A percentile compares a stretch with the other conserved stretches of the same genome.
Evolutionary conservation across 2,329 filamentous ascomycete species (phyloP).

Genomic region (Mollisiaceae sp.): DNA sequence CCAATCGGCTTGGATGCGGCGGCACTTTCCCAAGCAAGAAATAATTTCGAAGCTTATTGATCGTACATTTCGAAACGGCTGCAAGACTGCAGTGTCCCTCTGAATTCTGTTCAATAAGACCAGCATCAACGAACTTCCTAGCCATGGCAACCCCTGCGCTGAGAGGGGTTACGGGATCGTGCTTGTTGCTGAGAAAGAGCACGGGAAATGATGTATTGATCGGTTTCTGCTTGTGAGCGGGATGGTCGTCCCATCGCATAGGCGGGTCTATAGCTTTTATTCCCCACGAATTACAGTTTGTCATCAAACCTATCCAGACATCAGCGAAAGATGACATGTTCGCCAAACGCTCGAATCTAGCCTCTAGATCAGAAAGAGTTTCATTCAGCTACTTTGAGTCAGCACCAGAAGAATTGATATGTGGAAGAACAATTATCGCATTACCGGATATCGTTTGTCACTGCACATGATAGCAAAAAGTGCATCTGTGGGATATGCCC

Average conservation of each 20-base stretch:
- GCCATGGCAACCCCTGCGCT: conserved; percentile 40
- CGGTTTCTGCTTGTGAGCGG: conserved; percentile 33
- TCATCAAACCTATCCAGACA: conserved; percentile 37
- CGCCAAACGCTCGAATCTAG: conserved; percentile 31
- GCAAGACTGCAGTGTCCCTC: conserved; percentile 38
- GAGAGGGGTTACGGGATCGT: conserved; percentile 47
- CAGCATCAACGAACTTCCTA: conserved; percentile 36
- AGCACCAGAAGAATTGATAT: neutral
- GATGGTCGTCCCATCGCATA: conserved; percentile 40
- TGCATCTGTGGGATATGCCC: conserved; percentile 31
- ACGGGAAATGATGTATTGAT: conserved; percentile 46
- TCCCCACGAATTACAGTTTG: conserved; percentile 35
- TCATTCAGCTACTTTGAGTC: conserved; percentile 35
- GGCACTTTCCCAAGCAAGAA: conserved; percentile 37
- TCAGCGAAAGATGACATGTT: conserved; percentile 34
- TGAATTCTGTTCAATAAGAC: conserved; percentile 38
- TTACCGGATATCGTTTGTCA: conserved; percentile 40
- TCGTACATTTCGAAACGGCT: conserved; percentile 36
- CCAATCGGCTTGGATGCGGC: conserved; percentile 25
- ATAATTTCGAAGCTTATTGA: conserved; percentile 35
- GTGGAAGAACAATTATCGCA: neutral
- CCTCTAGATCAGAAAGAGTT: conserved; percentile 36
- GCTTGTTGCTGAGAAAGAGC: conserved; percentile 47
- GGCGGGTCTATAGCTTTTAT: conserved; percentile 37
- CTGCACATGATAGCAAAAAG: conserved; percentile 38